Evolutionary conservation across 2,329 filamentous ascomycete genomes (phyloP).

Genomic region (Cryphonectria nitschkei): DNA sequence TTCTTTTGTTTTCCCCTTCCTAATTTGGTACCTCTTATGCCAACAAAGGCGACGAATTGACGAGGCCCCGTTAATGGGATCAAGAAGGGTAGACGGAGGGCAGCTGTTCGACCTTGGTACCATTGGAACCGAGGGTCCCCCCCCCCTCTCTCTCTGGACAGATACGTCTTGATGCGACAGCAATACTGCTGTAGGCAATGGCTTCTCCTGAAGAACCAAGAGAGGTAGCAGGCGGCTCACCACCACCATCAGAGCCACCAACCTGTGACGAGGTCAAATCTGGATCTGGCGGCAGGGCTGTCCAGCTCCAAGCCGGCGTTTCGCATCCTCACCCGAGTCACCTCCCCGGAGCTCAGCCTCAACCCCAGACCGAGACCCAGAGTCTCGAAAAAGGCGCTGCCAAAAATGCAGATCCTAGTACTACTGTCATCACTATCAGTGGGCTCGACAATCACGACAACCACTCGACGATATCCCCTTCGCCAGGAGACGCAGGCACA

Average conservation of each 20-base stretch:
- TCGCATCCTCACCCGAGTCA: neutral
- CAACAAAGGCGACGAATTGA: neutral
- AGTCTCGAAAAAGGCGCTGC: neutral
- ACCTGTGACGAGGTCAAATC: constrained; percentile 21
- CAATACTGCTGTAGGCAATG: constrained; percentile 17
- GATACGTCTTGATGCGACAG: constrained; percentile 3
- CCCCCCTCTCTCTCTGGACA: neutral
- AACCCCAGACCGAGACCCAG: constrained; percentile 13
- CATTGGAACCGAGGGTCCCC: neutral
- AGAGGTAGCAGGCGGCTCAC: constrained; percentile 1
- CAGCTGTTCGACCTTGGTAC: constrained; percentile 9
- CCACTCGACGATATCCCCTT: neutral
- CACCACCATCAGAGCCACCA: neutral
- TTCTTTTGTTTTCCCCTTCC: neutral
- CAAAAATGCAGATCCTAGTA: neutral
- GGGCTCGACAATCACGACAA: neutral
- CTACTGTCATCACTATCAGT: neutral
- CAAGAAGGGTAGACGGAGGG: constrained; percentile 14
- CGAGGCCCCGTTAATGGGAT: constrained; percentile 10
- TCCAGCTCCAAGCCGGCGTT: neutral
- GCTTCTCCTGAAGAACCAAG: constrained; percentile 14
- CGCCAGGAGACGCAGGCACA: neutral
- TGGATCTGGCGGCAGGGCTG: constrained; percentile 17
- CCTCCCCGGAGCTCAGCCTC: constrained; percentile 1
- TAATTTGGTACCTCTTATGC: neutral